Base-by-base conservation (phyloP, 257 asterid genomes). In the Thymus mandschuricus region DNA sequence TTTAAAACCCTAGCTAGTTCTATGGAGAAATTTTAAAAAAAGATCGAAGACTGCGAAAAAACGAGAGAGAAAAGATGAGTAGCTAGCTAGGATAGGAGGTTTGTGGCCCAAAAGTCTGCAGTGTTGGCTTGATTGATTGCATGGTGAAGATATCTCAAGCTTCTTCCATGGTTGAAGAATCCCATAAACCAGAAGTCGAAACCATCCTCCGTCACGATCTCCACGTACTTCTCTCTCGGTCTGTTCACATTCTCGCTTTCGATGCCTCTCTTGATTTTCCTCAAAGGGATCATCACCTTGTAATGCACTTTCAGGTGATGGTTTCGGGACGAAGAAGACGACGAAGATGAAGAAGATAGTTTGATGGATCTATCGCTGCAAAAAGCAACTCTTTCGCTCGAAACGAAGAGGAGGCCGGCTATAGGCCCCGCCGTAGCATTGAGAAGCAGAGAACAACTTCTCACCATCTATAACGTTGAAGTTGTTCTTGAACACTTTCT, bases 101-200 rank as follows among this genome's bases (percentile, higher is more conserved):
- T 21, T 0, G 21, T 21, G 21, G 21, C 21, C 21, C 21, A 21
- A 21, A 21, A 21, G 21, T 21, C 21, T 21, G 21, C 21, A 21
- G 21, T 21, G 0, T 21, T 21, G 21, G 21, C 21, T 21, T 21
- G 21, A 51, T 40, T 1, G 51, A 78, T 67, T 66, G 78, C 78
- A 56, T 65, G 79, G 44, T 81, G 78, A 10, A 77, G 75, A 74
- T 38, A 62, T 54, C 31, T 71, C 57, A 74, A 46, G 6, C 76
- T 69, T 61, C 73, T 79, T 15, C 57, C 66, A 43, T 58, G 85
- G 56, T 75, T 79, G 6, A 81, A 51, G 48, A 81, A 69, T 29
- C 86, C 85, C 83, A 84, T 79, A 43, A 82, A 80, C 87, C 85
- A 82, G 74, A 85, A 85, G 28, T 85, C 84, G 12, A 72, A 80